Conservation (phyloP, 805 yeast genomes). For the Pichia pseudocactophila region DNA sequence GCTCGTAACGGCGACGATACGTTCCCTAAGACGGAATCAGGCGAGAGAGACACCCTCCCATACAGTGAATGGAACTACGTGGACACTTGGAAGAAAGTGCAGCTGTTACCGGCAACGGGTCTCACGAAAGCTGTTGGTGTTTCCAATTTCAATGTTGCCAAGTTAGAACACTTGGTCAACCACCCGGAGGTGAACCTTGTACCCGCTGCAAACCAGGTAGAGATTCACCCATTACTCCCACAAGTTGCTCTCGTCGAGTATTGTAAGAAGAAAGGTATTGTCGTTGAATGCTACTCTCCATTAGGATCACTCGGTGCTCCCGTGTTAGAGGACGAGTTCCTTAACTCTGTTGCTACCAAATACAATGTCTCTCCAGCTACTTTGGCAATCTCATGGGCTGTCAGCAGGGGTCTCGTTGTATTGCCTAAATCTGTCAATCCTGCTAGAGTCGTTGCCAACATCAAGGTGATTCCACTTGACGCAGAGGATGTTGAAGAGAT, state of each 20-base stretch:
- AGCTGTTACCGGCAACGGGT: constrained; percentile 45
- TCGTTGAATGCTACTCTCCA: constrained; percentile 72
- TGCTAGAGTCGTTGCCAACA: constrained; percentile 29
- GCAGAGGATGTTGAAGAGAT: constrained; percentile 31
- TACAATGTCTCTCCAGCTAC: constrained; percentile 40
- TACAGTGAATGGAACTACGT: constrained; percentile 30
- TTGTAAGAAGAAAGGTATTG: constrained; percentile 44
- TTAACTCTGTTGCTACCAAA: constrained; percentile 38
- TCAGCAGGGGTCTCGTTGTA: constrained; percentile 40
- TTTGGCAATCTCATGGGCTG: constrained; percentile 48
- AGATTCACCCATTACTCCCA: constrained; percentile 65
- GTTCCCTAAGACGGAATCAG: constrained; percentile 30
- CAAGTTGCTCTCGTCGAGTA: constrained; percentile 51
- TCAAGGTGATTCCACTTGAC: constrained; percentile 26
- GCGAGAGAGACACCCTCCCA: constrained; percentile 26
- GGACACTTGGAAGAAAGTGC: constrained; percentile 61
- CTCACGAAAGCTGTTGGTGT: constrained; percentile 66
- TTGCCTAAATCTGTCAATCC: constrained; percentile 30
- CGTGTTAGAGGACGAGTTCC: constrained; percentile 34
- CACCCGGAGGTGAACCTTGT: constrained; percentile 39
- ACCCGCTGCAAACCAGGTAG: constrained; percentile 73
- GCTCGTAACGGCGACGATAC: constrained; percentile 29
- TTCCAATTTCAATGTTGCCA: constrained; percentile 57
- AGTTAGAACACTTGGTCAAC: constrained; percentile 43
- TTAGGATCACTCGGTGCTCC: constrained; percentile 58